phyloP scores from a whole-genome alignment of 805 yeast genomes.

The Henningerozyma blattae region DNA sequence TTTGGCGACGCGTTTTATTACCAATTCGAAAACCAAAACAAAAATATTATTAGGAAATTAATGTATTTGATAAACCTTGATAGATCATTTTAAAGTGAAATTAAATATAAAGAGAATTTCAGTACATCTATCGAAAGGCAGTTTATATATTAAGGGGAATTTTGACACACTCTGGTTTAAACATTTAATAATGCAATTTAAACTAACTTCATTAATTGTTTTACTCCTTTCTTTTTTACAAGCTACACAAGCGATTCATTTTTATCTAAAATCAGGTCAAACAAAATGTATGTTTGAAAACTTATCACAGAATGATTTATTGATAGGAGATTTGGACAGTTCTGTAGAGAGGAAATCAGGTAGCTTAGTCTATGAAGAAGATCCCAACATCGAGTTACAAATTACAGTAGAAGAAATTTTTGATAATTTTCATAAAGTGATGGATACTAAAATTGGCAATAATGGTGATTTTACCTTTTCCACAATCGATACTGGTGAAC shows the following conservation, averaged over 20 bases:
- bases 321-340: slow-evolving; percentile 67
- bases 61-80: too few species aligned
- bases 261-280: slow-evolving; percentile 67
- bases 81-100: too few species aligned
- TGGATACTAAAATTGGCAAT: background rate
- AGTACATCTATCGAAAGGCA: too few species aligned
- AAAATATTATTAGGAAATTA: too few species aligned
- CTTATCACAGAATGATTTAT: slow-evolving; percentile 62
- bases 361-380: slow-evolving; percentile 37
- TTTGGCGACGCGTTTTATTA: too few species aligned
- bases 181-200: too few species aligned
- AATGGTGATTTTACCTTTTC: slow-evolving; percentile 50
- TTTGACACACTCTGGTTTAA: too few species aligned
- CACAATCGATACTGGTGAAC: slow-evolving; percentile 77
- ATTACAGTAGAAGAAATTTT: slow-evolving; percentile 38
- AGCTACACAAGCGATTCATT: slow-evolving; percentile 35
- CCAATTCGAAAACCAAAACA: too few species aligned
- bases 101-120: too few species aligned
- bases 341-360: slow-evolving; percentile 38
- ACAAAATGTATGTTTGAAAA: slow-evolving; percentile 78
- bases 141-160: too few species aligned
- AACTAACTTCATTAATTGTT: too few species aligned
- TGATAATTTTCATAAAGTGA: slow-evolving; percentile 2
- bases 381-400: slow-evolving; percentile 34
- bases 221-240: background rate